These are phyloP conservation scores for Solanum dulcamara DNA, from an alignment of 257 asterid genomes.

Conservation along the genomic window DNA sequence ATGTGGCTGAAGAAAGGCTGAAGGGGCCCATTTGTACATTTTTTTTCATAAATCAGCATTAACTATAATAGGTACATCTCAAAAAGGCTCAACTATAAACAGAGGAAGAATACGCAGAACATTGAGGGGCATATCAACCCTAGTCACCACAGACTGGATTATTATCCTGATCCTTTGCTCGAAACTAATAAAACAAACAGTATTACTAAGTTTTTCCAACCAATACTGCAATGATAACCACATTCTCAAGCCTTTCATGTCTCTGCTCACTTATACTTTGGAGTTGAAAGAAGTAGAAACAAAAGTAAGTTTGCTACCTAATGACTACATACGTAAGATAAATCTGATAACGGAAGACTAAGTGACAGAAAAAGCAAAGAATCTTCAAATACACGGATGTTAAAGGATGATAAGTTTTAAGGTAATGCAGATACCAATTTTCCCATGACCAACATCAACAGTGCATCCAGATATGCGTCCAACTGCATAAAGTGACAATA, in stretches of 20 bases:
- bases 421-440: conserved; percentile 42
- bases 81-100: not conserved
- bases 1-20: not conserved
- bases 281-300: not conserved
- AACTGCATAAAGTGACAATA: conserved; percentile 84
- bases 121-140: not conserved
- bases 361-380: not conserved
- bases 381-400: not conserved
- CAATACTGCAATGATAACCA: not conserved
- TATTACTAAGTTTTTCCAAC: not conserved
- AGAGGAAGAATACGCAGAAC: not conserved
- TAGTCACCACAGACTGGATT: not conserved
- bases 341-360: not conserved
- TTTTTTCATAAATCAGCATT: not conserved
- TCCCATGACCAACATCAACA: conserved; percentile 87
- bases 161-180: not conserved
- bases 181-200: not conserved
- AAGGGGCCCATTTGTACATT: not conserved
- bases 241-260: not conserved
- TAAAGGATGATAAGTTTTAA: not conserved
- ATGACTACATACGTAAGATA: not conserved
- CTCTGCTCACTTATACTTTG: not conserved
- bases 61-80: not conserved
- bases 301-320: not conserved
- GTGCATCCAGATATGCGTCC: conserved; percentile 95